A percentile compares a stretch with the other conserved stretches of the same genome.
These are phyloP conservation scores for Tubosaeta sp. DNA, from an alignment of 768 basidiomycete species.

Conservation along the genomic window DNA sequence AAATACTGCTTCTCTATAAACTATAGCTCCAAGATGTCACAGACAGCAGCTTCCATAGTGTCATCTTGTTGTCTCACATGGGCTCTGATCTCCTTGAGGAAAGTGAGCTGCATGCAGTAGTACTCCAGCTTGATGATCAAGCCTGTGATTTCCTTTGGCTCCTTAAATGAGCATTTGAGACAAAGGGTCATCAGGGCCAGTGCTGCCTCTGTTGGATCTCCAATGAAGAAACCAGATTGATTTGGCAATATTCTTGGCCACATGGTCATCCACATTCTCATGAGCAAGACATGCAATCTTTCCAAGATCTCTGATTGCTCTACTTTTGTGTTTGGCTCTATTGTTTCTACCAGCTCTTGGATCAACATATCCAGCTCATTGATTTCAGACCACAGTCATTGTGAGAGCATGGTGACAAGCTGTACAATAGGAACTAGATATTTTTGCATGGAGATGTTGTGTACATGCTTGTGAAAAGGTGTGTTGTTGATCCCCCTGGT, in stretches of 20 bases:
- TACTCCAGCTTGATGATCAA: conserved; percentile 1
- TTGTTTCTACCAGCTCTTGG: background rate
- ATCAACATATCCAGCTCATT: background rate
- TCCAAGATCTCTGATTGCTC: too few relatives aligned
- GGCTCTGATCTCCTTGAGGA: conserved; percentile 4
- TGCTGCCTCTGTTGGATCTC: background rate
- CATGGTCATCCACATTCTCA: conserved; percentile 5
- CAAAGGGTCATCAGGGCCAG: background rate
- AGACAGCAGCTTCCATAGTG: background rate
- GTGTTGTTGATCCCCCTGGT: conserved; percentile 7
- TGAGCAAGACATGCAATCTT: conserved; percentile 7
- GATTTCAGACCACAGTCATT: background rate
- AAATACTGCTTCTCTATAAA: conserved; percentile 4
- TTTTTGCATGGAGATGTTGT: conserved; percentile 1
- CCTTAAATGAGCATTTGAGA: conserved; percentile 17
- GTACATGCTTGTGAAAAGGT: conserved; percentile 19
- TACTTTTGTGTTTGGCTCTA: too few relatives aligned
- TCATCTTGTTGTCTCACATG: background rate
- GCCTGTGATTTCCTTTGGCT: conserved; percentile 1
- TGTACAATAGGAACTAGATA: conserved; percentile 7
- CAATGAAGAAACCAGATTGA: background rate
- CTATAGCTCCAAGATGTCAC: background rate
- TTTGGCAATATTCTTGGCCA: conserved; percentile 1
- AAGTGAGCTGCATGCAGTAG: conserved; percentile 8
- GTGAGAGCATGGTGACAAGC: conserved; percentile 2